Percentiles rank a stretch among this genome's conserved stretches.
Conservation (phyloP, 1,284 basidiomycete species). For the Fomitopsis schrenkii region DNA sequence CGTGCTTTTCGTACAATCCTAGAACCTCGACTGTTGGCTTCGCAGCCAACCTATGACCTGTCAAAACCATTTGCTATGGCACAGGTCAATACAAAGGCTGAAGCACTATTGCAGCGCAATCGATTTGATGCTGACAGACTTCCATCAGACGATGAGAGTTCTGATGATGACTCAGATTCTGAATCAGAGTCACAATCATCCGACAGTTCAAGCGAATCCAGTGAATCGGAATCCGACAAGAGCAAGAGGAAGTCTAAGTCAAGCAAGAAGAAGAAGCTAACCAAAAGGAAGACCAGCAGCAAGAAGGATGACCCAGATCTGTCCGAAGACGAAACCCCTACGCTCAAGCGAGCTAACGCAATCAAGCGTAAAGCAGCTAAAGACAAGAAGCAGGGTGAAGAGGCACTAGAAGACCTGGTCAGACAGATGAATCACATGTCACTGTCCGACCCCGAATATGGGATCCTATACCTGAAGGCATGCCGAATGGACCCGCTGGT, state of each 20-base stretch:
- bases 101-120: neutral
- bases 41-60: neutral
- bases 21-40: neutral
- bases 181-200: neutral
- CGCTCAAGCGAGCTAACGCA: neutral
- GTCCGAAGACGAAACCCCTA: neutral
- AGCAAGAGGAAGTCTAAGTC: neutral
- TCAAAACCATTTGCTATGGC: neutral
- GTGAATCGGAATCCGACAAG: neutral
- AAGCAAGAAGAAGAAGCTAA: neutral
- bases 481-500: neutral
- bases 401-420: neutral
- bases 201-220: neutral
- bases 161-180: neutral
- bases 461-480: neutral
- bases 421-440: neutral
- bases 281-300: neutral
- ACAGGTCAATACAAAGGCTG: neutral
- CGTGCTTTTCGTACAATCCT: neutral
- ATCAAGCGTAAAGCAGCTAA: neutral
- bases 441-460: neutral
- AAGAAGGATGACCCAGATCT: neutral
- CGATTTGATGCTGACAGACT: neutral
- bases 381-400: neutral
- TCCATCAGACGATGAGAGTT: neutral